Base-by-base conservation (phyloP, 164 flowering plant genomes). In the Vitis amurensis region DNA sequence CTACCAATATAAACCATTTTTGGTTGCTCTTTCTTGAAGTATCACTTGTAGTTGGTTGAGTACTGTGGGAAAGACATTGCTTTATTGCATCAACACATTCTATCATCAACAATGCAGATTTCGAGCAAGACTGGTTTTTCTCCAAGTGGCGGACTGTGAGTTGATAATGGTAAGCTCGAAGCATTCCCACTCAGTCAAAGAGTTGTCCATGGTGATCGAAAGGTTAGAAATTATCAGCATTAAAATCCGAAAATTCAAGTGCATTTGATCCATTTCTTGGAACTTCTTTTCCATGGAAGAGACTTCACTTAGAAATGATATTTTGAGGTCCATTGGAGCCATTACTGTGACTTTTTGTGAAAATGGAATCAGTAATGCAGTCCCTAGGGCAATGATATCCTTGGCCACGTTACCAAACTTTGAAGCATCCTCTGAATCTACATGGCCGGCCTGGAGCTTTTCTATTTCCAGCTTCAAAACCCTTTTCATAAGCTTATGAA, bases 401-500 rank as follows among this genome's bases (percentile, higher is more conserved):
- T 19, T 1, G 55, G 81, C 78, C 63, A 83, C 71, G 67, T 94
- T 91, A 59, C 92, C 93, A 80, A 72, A 82, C 71, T 90, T 98
- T 66, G 91, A 89, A 68, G 79, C 30, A 80, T 82, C 82, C 67
- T 90, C 94, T 49, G 77, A 58, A 56, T 90, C 97, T 57, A 70
- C 68, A 56, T 78, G 81, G 62, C 70, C 78, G 57, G 80, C 74
- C 81, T 19, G 23, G 23, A 19, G 84, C 82, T 88, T 90, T 76
- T 93, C 97, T 70, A 95, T 87, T 83, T 91, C 97, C 82, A 95
- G 73, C 74, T 83, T 82, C 69, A 95, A 68, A 67, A 83, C 78
- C 73, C 98, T 97, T 77, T 88, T 93, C 52, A 95, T 97, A 51
- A 96, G 98, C 81, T 95, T 95, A 79, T 93, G 99, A 76, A 95